Conservation (phyloP, 2,329 filamentous ascomycete genomes). For the Fusarium heterosporum region DNA sequence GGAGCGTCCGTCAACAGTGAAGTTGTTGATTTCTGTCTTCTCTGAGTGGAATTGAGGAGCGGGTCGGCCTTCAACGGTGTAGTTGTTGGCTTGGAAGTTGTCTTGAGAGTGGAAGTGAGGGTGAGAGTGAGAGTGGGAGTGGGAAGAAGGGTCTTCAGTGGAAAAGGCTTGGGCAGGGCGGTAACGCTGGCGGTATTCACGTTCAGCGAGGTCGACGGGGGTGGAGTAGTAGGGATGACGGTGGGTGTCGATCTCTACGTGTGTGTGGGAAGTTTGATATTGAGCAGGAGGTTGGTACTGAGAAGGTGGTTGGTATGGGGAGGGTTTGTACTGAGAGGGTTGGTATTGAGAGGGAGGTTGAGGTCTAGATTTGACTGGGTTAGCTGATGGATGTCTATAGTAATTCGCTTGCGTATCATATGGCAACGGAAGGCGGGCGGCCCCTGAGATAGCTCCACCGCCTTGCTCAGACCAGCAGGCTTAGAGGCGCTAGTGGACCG, state of each 20-base stretch:
- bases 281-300: constrained; percentile 53
- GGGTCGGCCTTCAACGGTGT: constrained; percentile 42
- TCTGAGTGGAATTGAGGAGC: constrained; percentile 39
- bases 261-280: constrained; percentile 68
- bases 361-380: constrained; percentile 50
- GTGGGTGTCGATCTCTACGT: constrained; percentile 72
- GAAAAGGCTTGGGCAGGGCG: constrained; percentile 59
- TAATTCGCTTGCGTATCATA: constrained; percentile 50
- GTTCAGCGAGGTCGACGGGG: constrained; percentile 73
- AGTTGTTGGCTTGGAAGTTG: constrained; percentile 42
- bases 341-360: constrained; percentile 58
- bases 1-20: constrained; percentile 46
- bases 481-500: constrained; percentile 34
- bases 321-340: constrained; percentile 53
- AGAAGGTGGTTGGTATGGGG: constrained; percentile 53
- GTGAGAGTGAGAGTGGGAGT: constrained; percentile 50
- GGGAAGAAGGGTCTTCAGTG: constrained; percentile 51
- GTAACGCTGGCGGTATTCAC: constrained; percentile 72
- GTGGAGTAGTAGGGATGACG: constrained; percentile 61
- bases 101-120: constrained; percentile 46
- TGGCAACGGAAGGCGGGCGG: constrained; percentile 45
- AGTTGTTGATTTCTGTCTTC: constrained; percentile 47
- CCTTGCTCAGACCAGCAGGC: constrained; percentile 45
- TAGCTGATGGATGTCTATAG: constrained; percentile 48
- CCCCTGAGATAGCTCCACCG: constrained; percentile 45